phyloP scores from a whole-genome alignment of 75 land plant genomes.

The Sequoiadendron giganteum region DNA sequence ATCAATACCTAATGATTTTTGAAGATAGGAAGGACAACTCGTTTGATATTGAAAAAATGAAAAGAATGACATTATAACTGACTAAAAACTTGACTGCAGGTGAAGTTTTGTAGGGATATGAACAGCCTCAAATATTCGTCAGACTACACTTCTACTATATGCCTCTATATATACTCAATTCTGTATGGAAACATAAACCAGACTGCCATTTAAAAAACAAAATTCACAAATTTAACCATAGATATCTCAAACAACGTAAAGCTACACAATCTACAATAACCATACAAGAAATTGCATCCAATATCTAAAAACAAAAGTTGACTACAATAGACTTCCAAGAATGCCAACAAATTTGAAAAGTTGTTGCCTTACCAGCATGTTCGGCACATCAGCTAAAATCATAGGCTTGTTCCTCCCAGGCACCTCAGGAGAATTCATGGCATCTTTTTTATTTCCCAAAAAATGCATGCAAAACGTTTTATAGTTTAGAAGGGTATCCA shows the following conservation, averaged over 20 bases:
- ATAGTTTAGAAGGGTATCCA: slow-evolving; percentile 3
- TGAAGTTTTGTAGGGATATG: not conserved
- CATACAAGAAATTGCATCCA: not conserved
- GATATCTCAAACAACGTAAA: not conserved
- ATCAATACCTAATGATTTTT: too few relatives aligned
- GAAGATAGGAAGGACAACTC: too few relatives aligned
- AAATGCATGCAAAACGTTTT: not conserved
- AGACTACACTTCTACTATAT: not conserved
- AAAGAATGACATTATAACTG: not conserved
- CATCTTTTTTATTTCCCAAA: not conserved
- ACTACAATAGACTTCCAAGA: not conserved
- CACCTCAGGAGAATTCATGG: not conserved
- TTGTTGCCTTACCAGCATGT: slow-evolving; percentile 2
- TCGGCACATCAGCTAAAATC: slow-evolving; percentile 2
- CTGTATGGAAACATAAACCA: not conserved
- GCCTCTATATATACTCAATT: not conserved
- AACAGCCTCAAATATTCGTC: not conserved
- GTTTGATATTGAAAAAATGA: too few relatives aligned
- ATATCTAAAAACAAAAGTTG: not conserved
- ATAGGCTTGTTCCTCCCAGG: not conserved
- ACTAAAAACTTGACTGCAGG: not conserved
- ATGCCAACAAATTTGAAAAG: not conserved
- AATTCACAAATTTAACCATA: not conserved
- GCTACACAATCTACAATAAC: not conserved
- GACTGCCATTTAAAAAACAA: not conserved